phyloP scores from a whole-genome alignment of 331 rosid species.

The Dryas integrifolia region DNA sequence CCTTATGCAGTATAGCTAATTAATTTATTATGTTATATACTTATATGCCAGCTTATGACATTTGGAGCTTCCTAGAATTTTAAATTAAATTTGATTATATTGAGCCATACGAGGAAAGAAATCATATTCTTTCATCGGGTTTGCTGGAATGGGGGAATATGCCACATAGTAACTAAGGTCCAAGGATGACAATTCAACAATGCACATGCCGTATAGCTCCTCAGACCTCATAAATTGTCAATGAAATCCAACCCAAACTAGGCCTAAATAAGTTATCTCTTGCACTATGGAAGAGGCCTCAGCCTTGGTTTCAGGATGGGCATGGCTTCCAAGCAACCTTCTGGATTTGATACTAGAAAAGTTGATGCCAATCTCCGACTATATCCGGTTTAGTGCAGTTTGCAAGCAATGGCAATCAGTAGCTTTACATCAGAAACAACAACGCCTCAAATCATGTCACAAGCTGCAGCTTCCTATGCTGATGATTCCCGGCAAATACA shows the following conservation, averaged over 20 bases:
- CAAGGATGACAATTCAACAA: background rate
- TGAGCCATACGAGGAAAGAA: background rate
- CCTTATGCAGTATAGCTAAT: background rate
- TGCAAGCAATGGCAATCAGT: constrained; percentile 7
- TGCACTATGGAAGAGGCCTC: background rate
- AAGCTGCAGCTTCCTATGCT: background rate
- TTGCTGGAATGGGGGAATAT: background rate
- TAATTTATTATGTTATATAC: background rate
- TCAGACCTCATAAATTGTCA: background rate
- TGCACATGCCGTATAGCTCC: background rate
- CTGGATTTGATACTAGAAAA: background rate
- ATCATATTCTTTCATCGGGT: background rate
- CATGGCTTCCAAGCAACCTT: constrained; percentile 7
- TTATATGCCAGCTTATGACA: background rate
- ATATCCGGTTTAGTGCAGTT: constrained; percentile 1
- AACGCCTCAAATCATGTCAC: background rate
- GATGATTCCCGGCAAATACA: background rate
- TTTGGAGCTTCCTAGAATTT: constrained; percentile 5
- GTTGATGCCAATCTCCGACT: background rate
- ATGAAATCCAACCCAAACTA: background rate
- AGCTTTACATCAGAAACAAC: background rate
- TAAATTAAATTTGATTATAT: background rate
- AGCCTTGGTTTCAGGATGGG: background rate
- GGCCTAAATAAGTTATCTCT: background rate
- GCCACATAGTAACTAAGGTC: background rate